Evolutionary conservation across 2,329 filamentous ascomycete species (phyloP), one percentile per base, ranked within the genome.

Genomic region (Aureobasidium sp.): DNA sequence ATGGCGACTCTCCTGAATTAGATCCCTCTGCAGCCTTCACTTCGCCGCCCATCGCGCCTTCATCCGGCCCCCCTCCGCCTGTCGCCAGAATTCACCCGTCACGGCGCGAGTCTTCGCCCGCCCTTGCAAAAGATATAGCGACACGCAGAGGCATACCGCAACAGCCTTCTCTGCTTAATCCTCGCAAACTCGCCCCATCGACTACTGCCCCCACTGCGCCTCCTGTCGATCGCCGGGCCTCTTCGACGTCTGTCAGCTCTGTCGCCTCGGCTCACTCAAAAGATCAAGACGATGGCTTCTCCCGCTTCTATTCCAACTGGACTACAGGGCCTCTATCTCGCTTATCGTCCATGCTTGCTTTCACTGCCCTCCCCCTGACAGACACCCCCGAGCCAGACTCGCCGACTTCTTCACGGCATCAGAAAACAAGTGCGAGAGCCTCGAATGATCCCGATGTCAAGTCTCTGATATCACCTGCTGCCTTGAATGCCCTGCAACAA

Each of bases 271-370:
- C 20, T 10, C 41, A 56, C 12, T 12, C 20, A 9, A 55, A 27
- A 23, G 32, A 48, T 2, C 66, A 70, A 29, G 72, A 74, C 36
- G 91, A 93, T 62, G 87, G 90, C 6, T 99, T 97, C 71, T 85
- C 90, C 7, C 85, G 87, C 60, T 99, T 97, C 76, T 99, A 97
- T 76, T 92, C 84, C 63, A 91, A 68, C 48, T 58, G 91, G 1
- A 96, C 97, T 70, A 91, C 92, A 61, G 90, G 84, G 60, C 84
- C 97, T 52, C 90, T 97, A 70, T 94, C 91, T 64, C 89, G 87
- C 68, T 84, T 97, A 13, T 95, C 93, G 0, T 91, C 92, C 0
- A 92, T 92, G 1, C 79, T 99, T 34, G 93, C 92, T 3, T 99
- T 97, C 76, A 91, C 94, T 5, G 93, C 93, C 0, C 82, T 99